Percentiles rank a stretch among this genome's conserved stretches.
phyloP scores from a whole-genome alignment of 1,139 yeast species.

The Nakaseomyces uthaithaninus region DNA sequence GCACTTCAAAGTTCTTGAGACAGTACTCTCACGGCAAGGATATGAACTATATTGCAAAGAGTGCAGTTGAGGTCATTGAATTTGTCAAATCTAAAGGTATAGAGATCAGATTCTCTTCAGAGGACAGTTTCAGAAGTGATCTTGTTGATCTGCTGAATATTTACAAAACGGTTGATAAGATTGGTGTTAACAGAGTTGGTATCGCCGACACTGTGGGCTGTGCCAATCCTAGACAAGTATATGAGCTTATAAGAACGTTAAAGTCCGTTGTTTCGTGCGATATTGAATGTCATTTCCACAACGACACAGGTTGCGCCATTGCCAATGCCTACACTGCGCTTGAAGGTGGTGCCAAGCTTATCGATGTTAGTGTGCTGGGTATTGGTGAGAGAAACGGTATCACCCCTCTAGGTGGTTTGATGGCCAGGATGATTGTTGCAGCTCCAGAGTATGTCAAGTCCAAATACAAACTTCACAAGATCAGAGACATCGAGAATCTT shows the following conservation, averaged over 20 bases:
- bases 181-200: slow-evolving; percentile 98
- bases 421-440: slow-evolving; percentile 99
- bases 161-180: slow-evolving; percentile 93
- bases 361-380: slow-evolving; percentile 93
- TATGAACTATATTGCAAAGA: slow-evolving; percentile 95
- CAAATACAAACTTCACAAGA: slow-evolving; percentile 91
- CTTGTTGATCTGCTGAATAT: slow-evolving; percentile 90
- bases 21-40: slow-evolving; percentile 97
- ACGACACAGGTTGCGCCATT: slow-evolving; percentile 98
- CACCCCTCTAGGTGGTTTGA: slow-evolving; percentile 93
- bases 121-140: slow-evolving; percentile 96
- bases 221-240: slow-evolving; percentile 98
- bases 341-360: slow-evolving; percentile 94
- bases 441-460: slow-evolving; percentile 93
- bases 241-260: slow-evolving; percentile 89
- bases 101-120: slow-evolving; percentile 93
- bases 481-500: slow-evolving; percentile 89
- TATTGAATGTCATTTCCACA: slow-evolving; percentile 98
- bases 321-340: slow-evolving; percentile 97
- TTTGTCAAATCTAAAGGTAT: slow-evolving; percentile 95
- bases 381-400: slow-evolving; percentile 99
- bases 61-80: slow-evolving; percentile 94
- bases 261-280: slow-evolving; percentile 93
- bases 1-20: slow-evolving; percentile 92
- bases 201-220: slow-evolving; percentile 99